Percentiles rank a stretch among this genome's conserved stretches.
Evolutionary conservation across 768 basidiomycete species (phyloP).

Genomic region (Phanerochaete carnosa): DNA sequence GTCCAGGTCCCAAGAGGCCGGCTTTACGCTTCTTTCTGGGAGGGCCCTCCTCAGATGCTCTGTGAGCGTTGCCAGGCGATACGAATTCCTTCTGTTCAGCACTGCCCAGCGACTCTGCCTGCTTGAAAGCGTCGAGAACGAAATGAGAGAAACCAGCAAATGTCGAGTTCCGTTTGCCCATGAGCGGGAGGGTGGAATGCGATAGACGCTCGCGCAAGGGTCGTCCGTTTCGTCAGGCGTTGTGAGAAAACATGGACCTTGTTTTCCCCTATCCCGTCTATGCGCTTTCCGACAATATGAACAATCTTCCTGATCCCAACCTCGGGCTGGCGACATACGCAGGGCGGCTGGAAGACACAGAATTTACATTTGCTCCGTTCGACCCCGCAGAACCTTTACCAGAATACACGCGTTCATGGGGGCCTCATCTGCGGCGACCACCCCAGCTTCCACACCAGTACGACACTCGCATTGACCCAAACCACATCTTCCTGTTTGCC

Average conservation of each 20-base stretch:
- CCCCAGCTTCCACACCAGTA: slow-evolving; percentile 5
- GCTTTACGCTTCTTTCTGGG: slow-evolving; percentile 35
- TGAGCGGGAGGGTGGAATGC: not conserved
- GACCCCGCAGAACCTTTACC: slow-evolving; percentile 7
- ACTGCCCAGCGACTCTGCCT: not conserved
- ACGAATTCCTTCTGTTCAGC: not conserved
- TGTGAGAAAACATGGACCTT: slow-evolving; percentile 2
- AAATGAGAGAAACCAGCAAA: slow-evolving; percentile 11
- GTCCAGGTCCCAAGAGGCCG: slow-evolving; percentile 26
- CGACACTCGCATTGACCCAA: slow-evolving; percentile 12
- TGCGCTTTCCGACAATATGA: not conserved
- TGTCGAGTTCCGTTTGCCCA: slow-evolving; percentile 11
- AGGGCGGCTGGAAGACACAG: not conserved
- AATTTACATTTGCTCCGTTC: not conserved
- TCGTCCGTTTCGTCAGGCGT: not conserved
- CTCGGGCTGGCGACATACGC: not conserved
- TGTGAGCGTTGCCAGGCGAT: not conserved
- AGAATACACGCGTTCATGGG: slow-evolving; percentile 9
- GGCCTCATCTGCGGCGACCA: slow-evolving; percentile 6
- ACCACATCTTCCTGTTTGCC: slow-evolving; percentile 13
- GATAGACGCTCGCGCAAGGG: not conserved
- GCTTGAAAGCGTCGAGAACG: slow-evolving; percentile 6
- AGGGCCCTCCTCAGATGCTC: slow-evolving; percentile 6
- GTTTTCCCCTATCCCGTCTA: not conserved
- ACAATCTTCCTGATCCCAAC: not conserved